A percentile compares a stretch with the other conserved stretches of the same genome.
Evolutionary conservation across 371 early-diverging fungal genomes (phyloP).

Genomic region (Actinomortierella ambigua): DNA sequence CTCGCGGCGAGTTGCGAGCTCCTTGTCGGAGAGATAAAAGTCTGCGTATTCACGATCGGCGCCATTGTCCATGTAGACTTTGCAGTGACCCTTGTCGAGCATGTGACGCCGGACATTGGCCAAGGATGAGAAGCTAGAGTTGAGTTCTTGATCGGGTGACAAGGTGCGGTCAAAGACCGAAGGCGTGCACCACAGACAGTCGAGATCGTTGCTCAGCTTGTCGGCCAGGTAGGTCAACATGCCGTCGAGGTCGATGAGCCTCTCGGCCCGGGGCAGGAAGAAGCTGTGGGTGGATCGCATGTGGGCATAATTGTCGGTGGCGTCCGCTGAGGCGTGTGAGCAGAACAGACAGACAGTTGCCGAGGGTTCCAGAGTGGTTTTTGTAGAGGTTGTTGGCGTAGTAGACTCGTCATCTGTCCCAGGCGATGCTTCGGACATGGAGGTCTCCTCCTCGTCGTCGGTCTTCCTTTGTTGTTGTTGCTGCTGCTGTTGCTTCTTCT

Average conservation of each 20-base stretch:
- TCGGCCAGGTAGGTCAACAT: constrained; percentile 64
- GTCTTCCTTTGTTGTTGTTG: not conserved
- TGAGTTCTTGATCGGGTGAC: constrained; percentile 36
- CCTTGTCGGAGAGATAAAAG: constrained; percentile 60
- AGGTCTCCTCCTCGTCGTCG: not conserved
- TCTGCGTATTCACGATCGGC: constrained; percentile 62
- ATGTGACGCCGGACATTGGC: constrained; percentile 70
- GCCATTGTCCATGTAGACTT: constrained; percentile 63
- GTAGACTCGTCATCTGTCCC: not conserved
- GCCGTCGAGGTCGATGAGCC: constrained; percentile 59
- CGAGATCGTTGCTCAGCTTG: constrained; percentile 59
- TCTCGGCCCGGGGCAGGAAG: constrained; percentile 70
- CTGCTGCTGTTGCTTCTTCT: constrained; percentile 33
- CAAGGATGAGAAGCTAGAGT: constrained; percentile 48
- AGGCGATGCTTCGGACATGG: not conserved
- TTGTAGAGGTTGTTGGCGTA: not conserved
- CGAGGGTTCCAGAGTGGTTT: constrained; percentile 13
- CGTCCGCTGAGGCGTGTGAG: constrained; percentile 19
- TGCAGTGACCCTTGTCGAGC: constrained; percentile 73
- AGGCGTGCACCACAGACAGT: constrained; percentile 66
- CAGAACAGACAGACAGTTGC: constrained; percentile 54
- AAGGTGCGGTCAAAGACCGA: constrained; percentile 34
- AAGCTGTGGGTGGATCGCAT: constrained; percentile 67
- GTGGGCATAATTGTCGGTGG: constrained; percentile 54
- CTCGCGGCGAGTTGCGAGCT: constrained; percentile 26